Percentiles rank a stretch among this genome's conserved stretches.
Evolutionary conservation across 176 grass and related monocot species (phyloP).

Genomic region (Eremochloa ophiuroides): DNA sequence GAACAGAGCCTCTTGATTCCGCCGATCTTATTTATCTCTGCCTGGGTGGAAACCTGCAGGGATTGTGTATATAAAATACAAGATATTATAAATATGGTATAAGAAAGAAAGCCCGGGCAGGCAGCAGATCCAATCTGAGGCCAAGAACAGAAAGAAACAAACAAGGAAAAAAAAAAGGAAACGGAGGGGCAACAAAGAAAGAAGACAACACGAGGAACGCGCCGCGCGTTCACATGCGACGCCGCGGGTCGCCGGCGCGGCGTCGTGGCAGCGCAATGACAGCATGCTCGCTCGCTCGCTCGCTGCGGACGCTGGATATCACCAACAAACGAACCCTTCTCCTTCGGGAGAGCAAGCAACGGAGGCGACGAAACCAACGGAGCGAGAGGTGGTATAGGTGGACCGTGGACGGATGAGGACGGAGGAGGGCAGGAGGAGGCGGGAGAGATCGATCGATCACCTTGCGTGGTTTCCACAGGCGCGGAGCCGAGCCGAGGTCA

Average conservation of each 20-base stretch:
- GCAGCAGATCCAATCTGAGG: conserved; percentile 31
- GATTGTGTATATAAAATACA: background rate
- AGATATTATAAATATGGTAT: background rate
- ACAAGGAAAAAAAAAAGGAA: background rate
- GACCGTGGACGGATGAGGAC: background rate
- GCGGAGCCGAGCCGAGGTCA: background rate
- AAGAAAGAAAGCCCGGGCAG: background rate
- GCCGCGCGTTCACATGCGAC: conserved; percentile 27
- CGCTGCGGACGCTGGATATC: background rate
- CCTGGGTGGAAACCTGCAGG: conserved; percentile 8
- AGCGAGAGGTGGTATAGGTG: background rate
- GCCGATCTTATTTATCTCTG: background rate
- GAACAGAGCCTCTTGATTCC: background rate
- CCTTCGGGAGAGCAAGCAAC: too few species aligned
- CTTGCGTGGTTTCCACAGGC: background rate
- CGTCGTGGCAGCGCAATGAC: background rate
- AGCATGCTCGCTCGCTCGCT: background rate
- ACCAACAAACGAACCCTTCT: background rate
- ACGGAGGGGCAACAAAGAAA: background rate
- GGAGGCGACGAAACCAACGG: conserved; percentile 14
- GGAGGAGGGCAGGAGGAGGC: background rate
- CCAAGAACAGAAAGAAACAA: background rate
- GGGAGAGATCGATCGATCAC: background rate
- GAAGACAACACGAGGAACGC: background rate
- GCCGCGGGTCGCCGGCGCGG: conserved; percentile 10